phyloP scores from a whole-genome alignment of 208 protist species.

The Acanthamoeba divionensis region DNA sequence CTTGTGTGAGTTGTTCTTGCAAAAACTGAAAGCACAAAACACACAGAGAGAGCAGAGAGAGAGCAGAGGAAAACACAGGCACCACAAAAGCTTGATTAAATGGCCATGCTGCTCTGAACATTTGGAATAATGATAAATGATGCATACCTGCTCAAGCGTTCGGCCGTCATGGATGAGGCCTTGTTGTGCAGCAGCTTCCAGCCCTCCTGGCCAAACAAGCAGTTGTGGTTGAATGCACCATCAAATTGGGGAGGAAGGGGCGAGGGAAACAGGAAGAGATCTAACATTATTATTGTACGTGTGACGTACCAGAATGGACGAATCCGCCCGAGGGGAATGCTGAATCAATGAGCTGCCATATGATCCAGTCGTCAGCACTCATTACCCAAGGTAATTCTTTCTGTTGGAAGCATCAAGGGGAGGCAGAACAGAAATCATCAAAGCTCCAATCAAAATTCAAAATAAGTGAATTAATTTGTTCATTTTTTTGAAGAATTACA shows the following conservation, averaged over 20 bases:
- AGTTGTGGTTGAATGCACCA: not conserved
- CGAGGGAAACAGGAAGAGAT: not conserved
- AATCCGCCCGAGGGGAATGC: not conserved
- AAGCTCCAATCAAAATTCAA: too few relatives aligned
- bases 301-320: not conserved
- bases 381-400: not conserved
- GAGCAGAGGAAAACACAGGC: too few relatives aligned
- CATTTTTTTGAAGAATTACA: too few relatives aligned
- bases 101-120: too few relatives aligned
- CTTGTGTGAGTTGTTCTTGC: conserved; percentile 1
- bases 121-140: not conserved
- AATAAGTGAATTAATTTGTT: too few relatives aligned
- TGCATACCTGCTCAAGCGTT: not conserved
- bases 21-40: too few relatives aligned
- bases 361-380: not conserved
- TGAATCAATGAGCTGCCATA: conserved; percentile 9
- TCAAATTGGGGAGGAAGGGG: not conserved
- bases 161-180: not conserved
- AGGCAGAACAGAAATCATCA: too few relatives aligned
- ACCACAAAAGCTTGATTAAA: too few relatives aligned
- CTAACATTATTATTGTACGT: too few relatives aligned
- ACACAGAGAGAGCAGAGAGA: too few relatives aligned
- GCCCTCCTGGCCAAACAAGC: not conserved
- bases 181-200: not conserved
- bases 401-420: too few relatives aligned